phyloP scores from a whole-genome alignment of 805 yeast species.

The Starmera dryadoides region DNA sequence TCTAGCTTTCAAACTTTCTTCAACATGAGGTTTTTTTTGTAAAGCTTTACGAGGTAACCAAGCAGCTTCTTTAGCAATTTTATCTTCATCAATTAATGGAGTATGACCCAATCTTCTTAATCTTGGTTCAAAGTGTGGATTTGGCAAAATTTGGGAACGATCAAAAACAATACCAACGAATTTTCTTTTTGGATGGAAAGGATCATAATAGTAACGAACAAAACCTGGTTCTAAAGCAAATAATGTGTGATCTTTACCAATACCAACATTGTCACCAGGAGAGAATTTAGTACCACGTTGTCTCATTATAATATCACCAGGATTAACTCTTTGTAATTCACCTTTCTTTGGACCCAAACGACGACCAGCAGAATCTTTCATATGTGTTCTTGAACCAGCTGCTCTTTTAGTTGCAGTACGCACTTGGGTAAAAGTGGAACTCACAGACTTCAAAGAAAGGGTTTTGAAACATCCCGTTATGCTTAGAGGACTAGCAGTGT shows the following conservation, averaged over 20 bases:
- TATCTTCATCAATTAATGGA: conserved; percentile 39
- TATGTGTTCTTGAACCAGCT: conserved; percentile 90
- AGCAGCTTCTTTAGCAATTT: conserved; percentile 51
- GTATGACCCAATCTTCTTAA: conserved; percentile 76
- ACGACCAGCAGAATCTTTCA: conserved; percentile 92
- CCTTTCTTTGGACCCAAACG: conserved; percentile 85
- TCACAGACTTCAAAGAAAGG: background rate
- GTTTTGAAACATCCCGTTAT: background rate
- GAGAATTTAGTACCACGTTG: conserved; percentile 93
- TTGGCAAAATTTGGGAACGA: conserved; percentile 62
- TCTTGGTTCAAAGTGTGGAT: conserved; percentile 87
- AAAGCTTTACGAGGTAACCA: conserved; percentile 64
- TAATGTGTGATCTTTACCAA: conserved; percentile 92
- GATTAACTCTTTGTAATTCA: conserved; percentile 65
- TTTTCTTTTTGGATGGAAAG: conserved; percentile 90
- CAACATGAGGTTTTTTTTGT: conserved; percentile 45
- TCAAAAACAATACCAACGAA: conserved; percentile 82
- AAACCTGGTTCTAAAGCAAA: conserved; percentile 89
- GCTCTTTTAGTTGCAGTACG: conserved; percentile 93
- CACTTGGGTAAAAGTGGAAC: conserved; percentile 27
- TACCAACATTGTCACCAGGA: conserved; percentile 87
- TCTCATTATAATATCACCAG: conserved; percentile 85
- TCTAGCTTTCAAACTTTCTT: conserved; percentile 33
- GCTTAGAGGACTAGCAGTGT: background rate
- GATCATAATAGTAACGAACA: conserved; percentile 87